These are phyloP conservation scores for Backusella liffmaniae DNA, from an alignment of 192 early-diverging fungal genomes.

Conservation along the genomic window DNA sequence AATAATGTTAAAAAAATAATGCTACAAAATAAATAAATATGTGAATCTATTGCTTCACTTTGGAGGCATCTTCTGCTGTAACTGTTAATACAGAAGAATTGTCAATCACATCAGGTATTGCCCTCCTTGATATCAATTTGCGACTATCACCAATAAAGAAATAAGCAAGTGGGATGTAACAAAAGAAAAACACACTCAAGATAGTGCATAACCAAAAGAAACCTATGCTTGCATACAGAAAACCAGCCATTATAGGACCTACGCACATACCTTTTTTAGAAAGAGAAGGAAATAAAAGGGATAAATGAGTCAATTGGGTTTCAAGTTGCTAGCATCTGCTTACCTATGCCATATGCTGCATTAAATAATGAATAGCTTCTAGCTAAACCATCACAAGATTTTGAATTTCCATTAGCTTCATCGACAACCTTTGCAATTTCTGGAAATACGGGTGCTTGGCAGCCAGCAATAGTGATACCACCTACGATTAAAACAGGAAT, in stretches of 20 bases:
- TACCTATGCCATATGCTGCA: slow-evolving; percentile 37
- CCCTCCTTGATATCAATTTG: neutral
- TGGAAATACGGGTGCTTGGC: slow-evolving; percentile 41
- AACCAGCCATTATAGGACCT: slow-evolving; percentile 30
- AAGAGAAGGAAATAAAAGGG: neutral
- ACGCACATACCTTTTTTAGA: slow-evolving; percentile 20
- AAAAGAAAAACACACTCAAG: slow-evolving; percentile 11
- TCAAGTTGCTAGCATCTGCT: neutral
- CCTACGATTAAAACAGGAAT: slow-evolving; percentile 34
- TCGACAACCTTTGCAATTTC: slow-evolving; percentile 44
- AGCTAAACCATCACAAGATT: slow-evolving; percentile 42
- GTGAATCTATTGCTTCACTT: neutral
- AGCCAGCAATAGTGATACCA: slow-evolving; percentile 37
- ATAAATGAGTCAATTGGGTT: neutral
- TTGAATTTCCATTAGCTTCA: slow-evolving; percentile 29
- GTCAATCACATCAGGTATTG: neutral
- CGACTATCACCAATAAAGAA: slow-evolving; percentile 17
- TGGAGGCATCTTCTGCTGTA: neutral
- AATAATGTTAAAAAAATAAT: neutral
- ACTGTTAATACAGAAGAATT: neutral
- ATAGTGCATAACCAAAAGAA: slow-evolving; percentile 37
- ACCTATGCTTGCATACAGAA: slow-evolving; percentile 24
- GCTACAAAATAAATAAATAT: neutral
- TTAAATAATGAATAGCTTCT: slow-evolving; percentile 45
- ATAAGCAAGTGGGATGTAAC: slow-evolving; percentile 22